Evolutionary conservation across 1,139 yeast species (phyloP), one percentile per base, ranked within the genome.

Genomic region (Yamadazyma jaroonii): DNA sequence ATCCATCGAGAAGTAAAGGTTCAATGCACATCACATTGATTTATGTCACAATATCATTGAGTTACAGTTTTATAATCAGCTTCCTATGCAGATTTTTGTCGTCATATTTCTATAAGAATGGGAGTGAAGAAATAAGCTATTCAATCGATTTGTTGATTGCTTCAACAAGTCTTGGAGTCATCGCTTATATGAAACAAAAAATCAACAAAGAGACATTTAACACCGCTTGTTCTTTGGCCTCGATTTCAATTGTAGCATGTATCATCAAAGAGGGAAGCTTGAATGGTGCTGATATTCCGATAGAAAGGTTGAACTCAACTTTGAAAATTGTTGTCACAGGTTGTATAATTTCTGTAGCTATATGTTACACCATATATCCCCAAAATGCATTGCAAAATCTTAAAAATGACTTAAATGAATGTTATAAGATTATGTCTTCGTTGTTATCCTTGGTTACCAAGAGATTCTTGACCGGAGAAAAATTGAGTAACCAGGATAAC

Each of bases 141-240:
- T 55, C 71, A 9, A 69, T 82, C 24, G 84, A 83, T 49, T 64
- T 87, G 35, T 40, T 79, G 3, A 67, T 70, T 36, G 77, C 72
- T 52, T 81, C 74, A 43, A 59, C 59, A 2, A 77, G 87, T 0
- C 62, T 85, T 30, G 94, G 94, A 0, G 44, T 72, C 7, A 73
- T 87, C 20, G 84, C 92, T 1, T 83, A 72, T 50, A 71, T 78
- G 70, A 86, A 86, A 49, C 88, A 82, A 50, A 70, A 74, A 45
- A 76, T 84, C 37, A 75, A 76, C 45, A 79, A 76, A 50, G 84
- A 79, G 25, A 81, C 86, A 0, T 85, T 85, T 56, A 84, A 84
- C 48, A 85, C 92, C 11, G 92, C 95, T 0, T 83, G 94, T 50
- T 79, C 89, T 0, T 64, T 86, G 37, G 88, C 94, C 0, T 79